Base-by-base conservation (phyloP, 2,329 filamentous ascomycete species). In the Basipetospora sp. region DNA sequence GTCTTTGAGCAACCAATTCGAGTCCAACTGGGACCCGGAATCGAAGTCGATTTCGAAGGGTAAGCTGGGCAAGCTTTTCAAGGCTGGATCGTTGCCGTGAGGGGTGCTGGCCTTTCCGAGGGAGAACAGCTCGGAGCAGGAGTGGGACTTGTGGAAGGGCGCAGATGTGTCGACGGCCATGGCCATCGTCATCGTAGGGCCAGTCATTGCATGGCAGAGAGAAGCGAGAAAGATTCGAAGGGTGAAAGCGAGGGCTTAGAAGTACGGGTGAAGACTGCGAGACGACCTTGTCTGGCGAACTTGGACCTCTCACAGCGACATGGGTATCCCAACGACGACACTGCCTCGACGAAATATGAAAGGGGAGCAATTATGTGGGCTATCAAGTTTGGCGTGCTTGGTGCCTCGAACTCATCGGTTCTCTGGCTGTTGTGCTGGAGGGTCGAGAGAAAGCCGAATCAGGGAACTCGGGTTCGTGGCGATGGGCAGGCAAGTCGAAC, bases 1-100 rank as follows among this genome's bases (percentile, higher is more conserved):
- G 4, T 13, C 17, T 42, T 56, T 52, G 44, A 64, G 48, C 31
- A 56, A 60, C 19, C 69, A 51, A 14, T 58, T 61, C 4, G 62
- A 60, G 45, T 69, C 62, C 48, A 73, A 57, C 30, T 65, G 56
- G 44, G 62, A 55, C 44, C 60, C 60, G 46, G 66, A 58, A 43
- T 71, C 64, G 51, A 74, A 67, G 1, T 67, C 64, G 25, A 74
- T 53, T 41, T 70, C 66, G 50, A 71, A 70, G 41, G 55, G 50
- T 11, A 64, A 54, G 27, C 38, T 34, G 31, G 41, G 25, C 5
- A 35, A 19, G 32, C 32, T 29, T 19, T 35, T 30, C 16, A 62
- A 49, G 39, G 47, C 54, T 29, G 58, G 57, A 14, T 25, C 6
- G 58, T 46, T 40, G 44, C 53, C 46, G 59, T 59, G 43, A 41